These are phyloP conservation scores for Spergularia marina DNA, from an alignment of 148 eudicot species.

Conservation along the genomic window DNA sequence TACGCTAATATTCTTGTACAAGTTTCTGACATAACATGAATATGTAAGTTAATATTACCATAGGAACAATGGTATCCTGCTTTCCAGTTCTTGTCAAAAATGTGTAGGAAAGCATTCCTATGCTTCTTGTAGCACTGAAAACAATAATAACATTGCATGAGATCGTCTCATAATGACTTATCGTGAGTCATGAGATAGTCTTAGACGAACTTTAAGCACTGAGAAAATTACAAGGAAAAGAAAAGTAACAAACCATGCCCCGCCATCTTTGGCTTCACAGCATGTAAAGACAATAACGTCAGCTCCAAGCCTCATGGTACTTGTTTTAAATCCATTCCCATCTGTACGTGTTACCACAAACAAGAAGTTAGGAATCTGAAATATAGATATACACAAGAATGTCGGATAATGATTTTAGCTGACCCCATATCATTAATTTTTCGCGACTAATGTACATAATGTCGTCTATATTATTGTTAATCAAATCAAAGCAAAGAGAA, in stretches of 20 bases:
- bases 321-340: slow-evolving; percentile 91
- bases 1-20: background rate
- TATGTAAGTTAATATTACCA: slow-evolving; percentile 27
- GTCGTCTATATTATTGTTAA: too few species aligned
- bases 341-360: slow-evolving; percentile 31
- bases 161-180: too few species aligned
- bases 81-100: slow-evolving; percentile 60
- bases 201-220: too few species aligned
- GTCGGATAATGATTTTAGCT: too few species aligned
- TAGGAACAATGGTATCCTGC: slow-evolving; percentile 82
- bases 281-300: slow-evolving; percentile 82
- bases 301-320: slow-evolving; percentile 96
- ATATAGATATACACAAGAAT: background rate
- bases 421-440: background rate
- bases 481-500: too few species aligned
- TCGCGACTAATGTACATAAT: too few species aligned
- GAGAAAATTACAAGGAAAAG: too few species aligned
- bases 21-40: background rate
- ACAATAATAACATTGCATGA: background rate
- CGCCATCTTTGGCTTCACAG: slow-evolving; percentile 39
- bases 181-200: background rate
- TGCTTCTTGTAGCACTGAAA: slow-evolving; percentile 52
- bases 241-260: slow-evolving; percentile 38
- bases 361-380: background rate
- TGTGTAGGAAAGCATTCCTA: slow-evolving; percentile 75